Evolutionary conservation across 78 protist species (phyloP).

Genomic region (Chrysochromulina parva): DNA sequence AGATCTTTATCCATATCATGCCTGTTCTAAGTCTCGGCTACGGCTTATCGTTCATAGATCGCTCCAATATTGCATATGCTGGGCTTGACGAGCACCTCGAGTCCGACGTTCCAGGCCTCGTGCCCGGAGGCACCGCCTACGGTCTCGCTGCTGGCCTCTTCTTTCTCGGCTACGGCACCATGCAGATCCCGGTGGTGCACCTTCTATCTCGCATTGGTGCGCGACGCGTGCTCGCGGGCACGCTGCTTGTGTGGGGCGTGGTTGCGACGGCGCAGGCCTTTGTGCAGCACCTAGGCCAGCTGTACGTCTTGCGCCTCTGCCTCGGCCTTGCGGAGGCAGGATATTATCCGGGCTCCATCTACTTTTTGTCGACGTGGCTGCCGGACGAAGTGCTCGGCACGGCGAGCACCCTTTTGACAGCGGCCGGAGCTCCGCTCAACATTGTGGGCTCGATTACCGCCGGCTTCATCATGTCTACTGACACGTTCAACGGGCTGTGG

Average conservation of each 20-base stretch:
- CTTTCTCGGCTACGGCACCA: not conserved
- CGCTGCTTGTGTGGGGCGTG: not conserved
- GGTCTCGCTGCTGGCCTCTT: constrained; percentile 2
- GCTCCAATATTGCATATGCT: not conserved
- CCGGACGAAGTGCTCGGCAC: not conserved
- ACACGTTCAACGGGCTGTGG: not conserved
- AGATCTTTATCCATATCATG: too few species aligned
- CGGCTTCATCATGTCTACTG: not conserved
- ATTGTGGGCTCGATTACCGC: not conserved
- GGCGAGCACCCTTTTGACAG: not conserved
- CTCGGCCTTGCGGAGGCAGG: not conserved
- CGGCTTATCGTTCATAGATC: not conserved
- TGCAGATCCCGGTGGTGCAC: not conserved
- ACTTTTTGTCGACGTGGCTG: not conserved
- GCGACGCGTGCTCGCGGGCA: not conserved
- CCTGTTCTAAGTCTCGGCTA: not conserved
- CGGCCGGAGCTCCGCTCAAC: not conserved
- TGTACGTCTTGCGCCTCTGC: not conserved
- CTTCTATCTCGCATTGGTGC: not conserved
- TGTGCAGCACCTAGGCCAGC: not conserved
- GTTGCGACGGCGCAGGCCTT: not conserved
- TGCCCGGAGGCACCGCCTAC: not conserved
- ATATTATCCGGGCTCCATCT: not conserved
- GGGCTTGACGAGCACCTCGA: not conserved
- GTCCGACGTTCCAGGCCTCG: too few species aligned